Conservation (phyloP, 148 eudicot species). For the Vaccinium corymbosum region DNA sequence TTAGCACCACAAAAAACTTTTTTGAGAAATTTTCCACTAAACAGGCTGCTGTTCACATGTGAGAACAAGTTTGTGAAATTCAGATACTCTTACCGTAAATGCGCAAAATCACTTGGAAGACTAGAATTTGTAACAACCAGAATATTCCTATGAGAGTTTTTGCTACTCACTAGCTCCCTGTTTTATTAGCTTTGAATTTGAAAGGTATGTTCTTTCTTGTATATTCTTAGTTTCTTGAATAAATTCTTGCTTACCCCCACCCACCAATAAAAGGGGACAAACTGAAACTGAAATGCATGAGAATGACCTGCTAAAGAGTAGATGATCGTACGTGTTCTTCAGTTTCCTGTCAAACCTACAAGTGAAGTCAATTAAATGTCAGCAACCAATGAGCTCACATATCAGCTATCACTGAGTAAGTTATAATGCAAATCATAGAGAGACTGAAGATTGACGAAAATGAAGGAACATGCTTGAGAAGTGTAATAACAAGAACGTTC, state of each 20-base stretch:
- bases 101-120: neutral
- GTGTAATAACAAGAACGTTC: neutral
- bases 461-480: conserved; percentile 12
- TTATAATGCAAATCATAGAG: neutral
- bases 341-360: conserved; percentile 97
- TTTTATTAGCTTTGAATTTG: neutral
- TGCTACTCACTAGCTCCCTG: neutral
- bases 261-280: neutral
- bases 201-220: neutral
- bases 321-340: conserved; percentile 81
- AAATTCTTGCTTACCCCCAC: neutral
- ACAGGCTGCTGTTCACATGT: neutral
- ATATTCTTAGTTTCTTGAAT: neutral
- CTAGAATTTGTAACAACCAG: neutral
- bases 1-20: neutral
- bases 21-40: neutral
- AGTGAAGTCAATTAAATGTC: conserved; percentile 17
- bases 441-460: neutral
- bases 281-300: conserved; percentile 4
- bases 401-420: conserved; percentile 2
- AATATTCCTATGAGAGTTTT: neutral
- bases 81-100: neutral
- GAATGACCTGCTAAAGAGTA: conserved; percentile 88
- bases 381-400: conserved; percentile 12
- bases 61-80: neutral